Evolutionary conservation across 306 rosid genomes (phyloP), one percentile per base, ranked within the genome.

Genomic region (Medicago arabica): DNA sequence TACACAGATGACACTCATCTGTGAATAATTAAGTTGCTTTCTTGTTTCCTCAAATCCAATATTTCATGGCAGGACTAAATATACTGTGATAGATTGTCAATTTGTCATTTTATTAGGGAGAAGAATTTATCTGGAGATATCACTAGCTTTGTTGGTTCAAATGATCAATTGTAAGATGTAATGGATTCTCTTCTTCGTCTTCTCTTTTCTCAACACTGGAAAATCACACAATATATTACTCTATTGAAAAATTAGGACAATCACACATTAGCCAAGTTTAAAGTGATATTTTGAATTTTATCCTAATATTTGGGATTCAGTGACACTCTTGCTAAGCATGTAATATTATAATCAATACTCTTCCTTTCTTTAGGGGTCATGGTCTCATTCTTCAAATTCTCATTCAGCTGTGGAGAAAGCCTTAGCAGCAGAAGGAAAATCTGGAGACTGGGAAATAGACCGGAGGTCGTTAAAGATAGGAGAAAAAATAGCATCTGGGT

Each of bases 401-500:
- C 92, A 85, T 88, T 74, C 86, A 28, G 75, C 81, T 43, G 89
- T 79, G 50, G 96, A 86, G 83, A 90, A 88, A 83, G 83, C 85
- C 43, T 74, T 89, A 64, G 84, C 82, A 6, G 77, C 83, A 57
- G 88, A 81, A 68, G 77, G 79, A 70, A 96, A 82, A 82, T 71
- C 82, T 54, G 93, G 87, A 83, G 87, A 87, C 57, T 96, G 99
- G 97, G 99, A 96, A 86, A 96, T 96, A 78, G 98, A 96, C 82
- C 85, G 92, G 85, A 91, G 91, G 77, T 86, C 89, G 69, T 78
- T 96, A 74, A 96, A 87, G 90, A 89, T 89, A 31, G 97, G 93
- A 78, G 98, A 92, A 36, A 86, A 88, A 87, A 89, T 96, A 83
- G 99, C 97, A 64, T 89, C 98, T 54, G 99, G 99, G 59, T 96